Evolutionary conservation across 192 early-diverging fungal genomes (phyloP).

Genomic region (Umbelopsis isabellina): DNA sequence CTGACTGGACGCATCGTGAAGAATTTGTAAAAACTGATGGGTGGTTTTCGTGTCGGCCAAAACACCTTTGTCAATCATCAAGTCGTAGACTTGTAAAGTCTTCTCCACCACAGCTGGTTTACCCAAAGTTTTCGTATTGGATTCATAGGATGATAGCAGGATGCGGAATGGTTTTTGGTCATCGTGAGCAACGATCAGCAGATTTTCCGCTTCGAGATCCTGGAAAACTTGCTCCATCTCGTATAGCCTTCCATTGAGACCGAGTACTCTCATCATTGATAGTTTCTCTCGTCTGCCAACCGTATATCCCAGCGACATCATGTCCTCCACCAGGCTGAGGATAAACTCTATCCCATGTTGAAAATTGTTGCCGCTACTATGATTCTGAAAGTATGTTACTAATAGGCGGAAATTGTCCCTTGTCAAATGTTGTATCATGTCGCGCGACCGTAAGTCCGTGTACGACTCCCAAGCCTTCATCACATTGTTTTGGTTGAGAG

Average conservation of each 20-base stretch:
- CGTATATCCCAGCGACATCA: conserved; percentile 33
- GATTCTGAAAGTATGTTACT: conserved; percentile 28
- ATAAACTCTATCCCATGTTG: conserved; percentile 27
- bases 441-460: conserved; percentile 27
- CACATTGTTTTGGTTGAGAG: conserved; percentile 21
- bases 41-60: conserved; percentile 53
- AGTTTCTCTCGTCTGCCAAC: conserved; percentile 34
- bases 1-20: conserved; percentile 18
- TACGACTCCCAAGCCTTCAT: conserved; percentile 41
- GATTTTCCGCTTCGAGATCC: conserved; percentile 23
- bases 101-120: conserved; percentile 43
- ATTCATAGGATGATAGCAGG: conserved; percentile 27
- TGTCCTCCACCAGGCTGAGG: conserved; percentile 36
- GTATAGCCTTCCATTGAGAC: conserved; percentile 28
- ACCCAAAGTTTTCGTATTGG: conserved; percentile 17
- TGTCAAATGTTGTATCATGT: conserved; percentile 32
- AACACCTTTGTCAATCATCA: conserved; percentile 59
- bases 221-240: conserved; percentile 38
- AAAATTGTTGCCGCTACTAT: background rate
- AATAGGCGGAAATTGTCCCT: conserved; percentile 31
- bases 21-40: conserved; percentile 26
- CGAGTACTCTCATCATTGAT: conserved; percentile 34
- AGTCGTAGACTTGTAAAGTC: conserved; percentile 65
- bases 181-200: background rate
- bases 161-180: conserved; percentile 24